Conservation (phyloP, 352 stramenopile species). For the Globisporangium irregulare region DNA sequence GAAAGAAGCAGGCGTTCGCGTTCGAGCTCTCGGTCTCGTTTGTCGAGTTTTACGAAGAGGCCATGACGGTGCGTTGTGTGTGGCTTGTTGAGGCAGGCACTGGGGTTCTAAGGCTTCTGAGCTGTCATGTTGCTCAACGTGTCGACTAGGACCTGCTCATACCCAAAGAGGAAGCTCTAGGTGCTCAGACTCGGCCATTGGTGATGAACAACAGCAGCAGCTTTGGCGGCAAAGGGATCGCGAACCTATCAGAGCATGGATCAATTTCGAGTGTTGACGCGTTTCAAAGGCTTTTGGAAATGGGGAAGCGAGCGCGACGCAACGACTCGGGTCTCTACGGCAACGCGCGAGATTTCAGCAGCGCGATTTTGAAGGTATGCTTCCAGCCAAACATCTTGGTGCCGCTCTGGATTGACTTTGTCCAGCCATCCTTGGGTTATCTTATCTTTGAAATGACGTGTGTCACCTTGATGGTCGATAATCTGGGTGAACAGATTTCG, state of each 20-base stretch:
- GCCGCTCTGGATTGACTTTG: neutral
- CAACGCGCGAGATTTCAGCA: constrained; percentile 43
- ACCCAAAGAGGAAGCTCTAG: neutral
- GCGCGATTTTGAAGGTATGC: constrained; percentile 40
- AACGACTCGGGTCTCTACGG: constrained; percentile 38
- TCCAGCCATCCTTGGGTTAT: neutral
- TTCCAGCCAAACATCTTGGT: neutral
- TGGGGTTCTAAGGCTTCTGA: neutral
- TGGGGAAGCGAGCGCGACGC: constrained; percentile 24
- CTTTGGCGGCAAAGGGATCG: constrained; percentile 23
- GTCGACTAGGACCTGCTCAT: neutral
- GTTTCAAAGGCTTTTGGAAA: constrained; percentile 30
- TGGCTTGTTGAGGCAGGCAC: too few species aligned
- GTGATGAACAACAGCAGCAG: constrained; percentile 19
- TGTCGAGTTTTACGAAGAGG: constrained; percentile 56
- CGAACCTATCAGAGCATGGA: constrained; percentile 27
- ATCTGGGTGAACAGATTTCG: constrained; percentile 25
- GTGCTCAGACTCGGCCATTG: neutral
- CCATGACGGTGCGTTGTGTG: constrained; percentile 27
- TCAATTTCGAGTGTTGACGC: constrained; percentile 22
- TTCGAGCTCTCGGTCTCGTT: constrained; percentile 46
- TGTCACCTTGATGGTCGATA: neutral
- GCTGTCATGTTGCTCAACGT: neutral
- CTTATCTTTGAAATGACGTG: neutral
- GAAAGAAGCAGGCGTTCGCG: constrained; percentile 17